phyloP scores from a whole-genome alignment of 2,329 filamentous ascomycete genomes.

The Fusarium mundagurra region DNA sequence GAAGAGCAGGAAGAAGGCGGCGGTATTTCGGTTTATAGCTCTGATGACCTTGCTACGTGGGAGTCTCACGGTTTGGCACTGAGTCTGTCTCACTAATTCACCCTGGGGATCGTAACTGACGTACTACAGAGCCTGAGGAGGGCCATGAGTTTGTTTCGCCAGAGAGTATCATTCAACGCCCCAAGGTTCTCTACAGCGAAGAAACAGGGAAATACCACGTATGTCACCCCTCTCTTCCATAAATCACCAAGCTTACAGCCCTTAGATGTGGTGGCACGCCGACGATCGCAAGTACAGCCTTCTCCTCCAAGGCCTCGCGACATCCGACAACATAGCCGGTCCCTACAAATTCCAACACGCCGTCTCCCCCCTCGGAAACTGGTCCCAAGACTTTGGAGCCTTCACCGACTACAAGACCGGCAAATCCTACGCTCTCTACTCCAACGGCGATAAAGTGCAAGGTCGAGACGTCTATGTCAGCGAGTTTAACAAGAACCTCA shows the following conservation, averaged over 20 bases:
- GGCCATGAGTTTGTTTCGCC: conserved; percentile 65
- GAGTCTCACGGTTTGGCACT: conserved; percentile 65
- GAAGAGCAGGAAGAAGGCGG: conserved; percentile 68
- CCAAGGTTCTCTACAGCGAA: conserved; percentile 69
- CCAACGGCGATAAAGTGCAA: conserved; percentile 64
- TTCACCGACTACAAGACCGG: conserved; percentile 69
- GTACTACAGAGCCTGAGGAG: conserved; percentile 56
- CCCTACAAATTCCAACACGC: conserved; percentile 66
- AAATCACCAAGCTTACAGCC: not conserved
- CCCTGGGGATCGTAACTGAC: fast-evolving
- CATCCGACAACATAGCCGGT: conserved; percentile 60
- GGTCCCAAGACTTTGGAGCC: conserved; percentile 70
- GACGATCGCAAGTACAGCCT: conserved; percentile 66
- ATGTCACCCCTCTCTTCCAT: conserved; percentile 4
- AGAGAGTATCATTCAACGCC: conserved; percentile 67
- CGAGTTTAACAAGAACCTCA: conserved; percentile 62
- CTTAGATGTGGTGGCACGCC: conserved; percentile 69
- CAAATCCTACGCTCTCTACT: conserved; percentile 65
- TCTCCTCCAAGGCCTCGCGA: conserved; percentile 66
- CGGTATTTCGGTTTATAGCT: conserved; percentile 69
- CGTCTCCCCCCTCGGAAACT: conserved; percentile 66
- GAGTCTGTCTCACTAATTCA: conserved; percentile 45
- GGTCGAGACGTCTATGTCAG: conserved; percentile 68
- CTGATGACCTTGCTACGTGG: conserved; percentile 69
- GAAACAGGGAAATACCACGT: conserved; percentile 65